Conservation (phyloP, 768 basidiomycete genomes). For the Termitomyces sp. region DNA sequence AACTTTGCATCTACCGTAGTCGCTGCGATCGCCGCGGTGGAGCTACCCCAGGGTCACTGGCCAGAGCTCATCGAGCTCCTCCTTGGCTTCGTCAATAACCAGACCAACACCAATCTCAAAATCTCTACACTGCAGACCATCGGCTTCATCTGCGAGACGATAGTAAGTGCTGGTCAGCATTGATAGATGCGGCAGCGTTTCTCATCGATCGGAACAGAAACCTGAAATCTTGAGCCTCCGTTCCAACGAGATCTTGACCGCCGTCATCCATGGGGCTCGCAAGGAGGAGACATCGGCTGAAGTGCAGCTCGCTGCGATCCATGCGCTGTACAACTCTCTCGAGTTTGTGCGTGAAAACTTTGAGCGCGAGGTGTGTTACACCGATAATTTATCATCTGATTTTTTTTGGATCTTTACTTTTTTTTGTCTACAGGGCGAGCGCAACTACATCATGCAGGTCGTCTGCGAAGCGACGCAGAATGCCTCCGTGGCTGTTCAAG, state of each 20-base stretch:
- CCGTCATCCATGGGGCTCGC: constrained; percentile 96
- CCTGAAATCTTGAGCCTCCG: constrained; percentile 86
- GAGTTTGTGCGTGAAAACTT: constrained; percentile 99
- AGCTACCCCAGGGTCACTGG: constrained; percentile 88
- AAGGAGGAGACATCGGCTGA: constrained; percentile 91
- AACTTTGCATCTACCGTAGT: constrained; percentile 91
- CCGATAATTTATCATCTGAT: background rate
- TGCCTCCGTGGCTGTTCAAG: constrained; percentile 73
- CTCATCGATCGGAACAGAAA: constrained; percentile 54
- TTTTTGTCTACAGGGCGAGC: constrained; percentile 69
- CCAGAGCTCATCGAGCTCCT: constrained; percentile 84
- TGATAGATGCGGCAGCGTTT: background rate
- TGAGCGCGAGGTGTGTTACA: constrained; percentile 83
- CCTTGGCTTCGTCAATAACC: constrained; percentile 81
- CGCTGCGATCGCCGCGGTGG: constrained; percentile 90
- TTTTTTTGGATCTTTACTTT: constrained; percentile 9
- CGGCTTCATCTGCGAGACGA: constrained; percentile 95
- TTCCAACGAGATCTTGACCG: constrained; percentile 96
- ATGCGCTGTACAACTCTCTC: constrained; percentile 90
- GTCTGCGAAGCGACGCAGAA: constrained; percentile 98
- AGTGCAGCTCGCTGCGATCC: constrained; percentile 91
- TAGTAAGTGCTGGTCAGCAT: constrained; percentile 55
- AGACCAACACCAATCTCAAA: constrained; percentile 65
- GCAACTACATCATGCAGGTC: constrained; percentile 99
- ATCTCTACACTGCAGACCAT: constrained; percentile 92